phyloP scores from a whole-genome alignment of 2,329 filamentous ascomycete genomes.

The Calonectria multiphialidica region DNA sequence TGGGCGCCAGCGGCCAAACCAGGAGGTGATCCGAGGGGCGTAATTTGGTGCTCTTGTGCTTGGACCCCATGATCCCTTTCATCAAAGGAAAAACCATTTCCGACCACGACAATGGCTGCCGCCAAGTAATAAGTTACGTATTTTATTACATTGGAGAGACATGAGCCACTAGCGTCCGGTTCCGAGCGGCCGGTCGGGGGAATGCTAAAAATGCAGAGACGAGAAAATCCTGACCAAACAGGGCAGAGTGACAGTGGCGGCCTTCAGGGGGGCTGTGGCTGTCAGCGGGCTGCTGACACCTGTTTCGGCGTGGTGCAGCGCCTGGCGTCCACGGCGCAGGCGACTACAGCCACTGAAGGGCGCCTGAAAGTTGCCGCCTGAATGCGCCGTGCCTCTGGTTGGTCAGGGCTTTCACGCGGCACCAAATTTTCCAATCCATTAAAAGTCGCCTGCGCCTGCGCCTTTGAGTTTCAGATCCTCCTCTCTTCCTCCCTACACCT shows the following conservation, averaged over 20 bases:
- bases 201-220: slow-evolving; percentile 11
- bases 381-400: slow-evolving; percentile 11
- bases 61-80: slow-evolving; percentile 1
- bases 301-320: slow-evolving; percentile 16
- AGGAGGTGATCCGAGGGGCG: slow-evolving; percentile 7
- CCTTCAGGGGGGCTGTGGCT: slow-evolving; percentile 7
- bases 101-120: background rate
- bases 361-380: slow-evolving; percentile 15
- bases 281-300: slow-evolving; percentile 15
- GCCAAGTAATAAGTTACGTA: background rate
- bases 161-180: slow-evolving; percentile 15
- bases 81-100: slow-evolving; percentile 8
- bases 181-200: slow-evolving; percentile 23
- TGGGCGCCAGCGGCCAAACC: slow-evolving; percentile 3
- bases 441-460: slow-evolving; percentile 30
- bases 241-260: slow-evolving; percentile 7
- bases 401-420: slow-evolving; percentile 19
- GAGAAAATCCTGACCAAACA: slow-evolving; percentile 10
- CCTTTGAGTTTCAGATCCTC: slow-evolving; percentile 9
- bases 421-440: slow-evolving; percentile 35
- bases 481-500: slow-evolving; percentile 41
- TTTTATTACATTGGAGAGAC: background rate
- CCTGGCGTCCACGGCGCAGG: slow-evolving; percentile 17
- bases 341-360: slow-evolving; percentile 12
- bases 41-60: slow-evolving; percentile 5